Conservation (phyloP, 2,329 filamentous ascomycete species). For the Hymenoscyphus fructigenus region DNA sequence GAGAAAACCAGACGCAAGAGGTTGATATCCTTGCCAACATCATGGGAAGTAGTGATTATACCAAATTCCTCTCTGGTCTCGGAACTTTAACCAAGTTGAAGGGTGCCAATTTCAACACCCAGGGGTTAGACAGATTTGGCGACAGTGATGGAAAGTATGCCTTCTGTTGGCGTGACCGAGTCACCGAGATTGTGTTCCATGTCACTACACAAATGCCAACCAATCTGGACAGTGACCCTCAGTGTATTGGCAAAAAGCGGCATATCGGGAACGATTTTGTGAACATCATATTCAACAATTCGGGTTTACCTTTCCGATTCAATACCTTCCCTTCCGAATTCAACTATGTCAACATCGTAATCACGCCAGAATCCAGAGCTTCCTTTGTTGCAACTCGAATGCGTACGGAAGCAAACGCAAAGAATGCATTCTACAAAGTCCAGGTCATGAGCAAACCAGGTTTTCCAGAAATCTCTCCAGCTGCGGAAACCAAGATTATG, state of each 20-base stretch:
- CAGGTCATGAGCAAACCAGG: constrained; percentile 84
- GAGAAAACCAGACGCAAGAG: constrained; percentile 80
- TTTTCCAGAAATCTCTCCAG: constrained; percentile 89
- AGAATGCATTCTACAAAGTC: constrained; percentile 73
- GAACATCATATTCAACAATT: constrained; percentile 97
- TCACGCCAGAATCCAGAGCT: constrained; percentile 79
- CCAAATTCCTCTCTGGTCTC: constrained; percentile 77
- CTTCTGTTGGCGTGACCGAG: constrained; percentile 91
- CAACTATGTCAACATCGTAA: constrained; percentile 96
- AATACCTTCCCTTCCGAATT: constrained; percentile 93
- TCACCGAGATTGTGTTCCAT: constrained; percentile 94
- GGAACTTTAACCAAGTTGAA: constrained; percentile 80
- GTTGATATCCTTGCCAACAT: constrained; percentile 83
- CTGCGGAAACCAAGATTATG: constrained; percentile 85
- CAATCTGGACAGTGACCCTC: constrained; percentile 70
- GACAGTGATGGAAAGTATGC: constrained; percentile 84
- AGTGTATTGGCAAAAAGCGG: constrained; percentile 81
- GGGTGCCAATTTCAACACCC: constrained; percentile 85
- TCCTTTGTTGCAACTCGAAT: constrained; percentile 69
- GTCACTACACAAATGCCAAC: constrained; percentile 98
- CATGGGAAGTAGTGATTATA: constrained; percentile 83
- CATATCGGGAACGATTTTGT: constrained; percentile 98
- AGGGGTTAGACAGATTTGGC: constrained; percentile 77
- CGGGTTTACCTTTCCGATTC: constrained; percentile 83
- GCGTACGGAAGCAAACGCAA: constrained; percentile 38